Evolutionary conservation across 352 stramenopile species (phyloP).

Genomic region (Phytophthora cactorum): DNA sequence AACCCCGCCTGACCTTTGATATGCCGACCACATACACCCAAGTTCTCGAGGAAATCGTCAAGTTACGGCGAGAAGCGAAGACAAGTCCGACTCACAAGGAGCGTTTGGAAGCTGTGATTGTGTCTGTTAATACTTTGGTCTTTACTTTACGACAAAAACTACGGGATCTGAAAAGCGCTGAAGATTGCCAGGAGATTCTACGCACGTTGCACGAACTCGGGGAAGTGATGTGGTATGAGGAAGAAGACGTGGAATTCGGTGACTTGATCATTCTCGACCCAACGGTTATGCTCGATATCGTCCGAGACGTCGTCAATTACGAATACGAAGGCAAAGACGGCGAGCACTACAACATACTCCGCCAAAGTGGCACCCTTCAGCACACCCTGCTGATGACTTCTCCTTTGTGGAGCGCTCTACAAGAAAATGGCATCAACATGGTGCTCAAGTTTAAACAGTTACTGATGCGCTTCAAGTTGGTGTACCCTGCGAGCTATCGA

Average conservation of each 20-base stretch:
- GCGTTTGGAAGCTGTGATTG: constrained; percentile 7
- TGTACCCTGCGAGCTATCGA: constrained; percentile 9
- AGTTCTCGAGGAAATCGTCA: constrained; percentile 13
- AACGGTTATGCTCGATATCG: constrained; percentile 23
- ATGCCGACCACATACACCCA: constrained; percentile 4
- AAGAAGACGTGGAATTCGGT: not conserved
- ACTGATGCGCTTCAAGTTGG: constrained; percentile 19
- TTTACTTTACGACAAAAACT: not conserved
- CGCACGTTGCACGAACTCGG: constrained; percentile 15
- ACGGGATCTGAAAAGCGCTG: not conserved
- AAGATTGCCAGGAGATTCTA: constrained; percentile 13
- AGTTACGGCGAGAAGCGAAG: not conserved
- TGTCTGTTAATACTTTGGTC: not conserved
- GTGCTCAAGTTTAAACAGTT: constrained; percentile 23
- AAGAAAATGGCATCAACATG: not conserved
- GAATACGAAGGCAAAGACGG: constrained; percentile 1
- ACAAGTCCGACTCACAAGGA: not conserved
- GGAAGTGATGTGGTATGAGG: constrained; percentile 31
- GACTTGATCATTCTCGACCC: constrained; percentile 15
- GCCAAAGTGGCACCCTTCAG: constrained; percentile 6
- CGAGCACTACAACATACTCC: constrained; percentile 7
- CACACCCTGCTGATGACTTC: constrained; percentile 15
- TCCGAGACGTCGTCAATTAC: constrained; percentile 28
- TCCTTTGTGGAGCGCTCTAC: constrained; percentile 5
- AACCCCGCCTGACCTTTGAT: constrained; percentile 2